Percentiles rank a stretch among this genome's conserved stretches.
Evolutionary conservation across 108 stramenopile genomes (phyloP).

Genomic region (Nannochloropsis salina): DNA sequence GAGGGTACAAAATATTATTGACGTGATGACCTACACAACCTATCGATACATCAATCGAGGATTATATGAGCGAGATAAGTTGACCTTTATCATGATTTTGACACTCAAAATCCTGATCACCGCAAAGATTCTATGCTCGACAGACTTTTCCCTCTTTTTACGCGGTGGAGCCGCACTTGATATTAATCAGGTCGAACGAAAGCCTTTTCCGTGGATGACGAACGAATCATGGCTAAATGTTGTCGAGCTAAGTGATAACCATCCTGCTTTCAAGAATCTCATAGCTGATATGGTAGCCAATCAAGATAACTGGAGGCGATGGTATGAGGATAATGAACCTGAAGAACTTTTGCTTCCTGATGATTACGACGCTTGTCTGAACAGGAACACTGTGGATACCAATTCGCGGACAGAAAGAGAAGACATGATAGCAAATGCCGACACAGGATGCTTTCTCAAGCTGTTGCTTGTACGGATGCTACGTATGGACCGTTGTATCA

Average conservation of each 20-base stretch:
- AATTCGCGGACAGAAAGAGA: not conserved
- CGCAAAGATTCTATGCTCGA: constrained; percentile 60
- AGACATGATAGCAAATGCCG: not conserved
- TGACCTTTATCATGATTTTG: constrained; percentile 74
- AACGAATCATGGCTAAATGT: constrained; percentile 79
- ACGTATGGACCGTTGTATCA: constrained; percentile 77
- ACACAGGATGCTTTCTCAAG: constrained; percentile 71
- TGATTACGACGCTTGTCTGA: not conserved
- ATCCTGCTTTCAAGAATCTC: constrained; percentile 69
- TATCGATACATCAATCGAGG: constrained; percentile 86
- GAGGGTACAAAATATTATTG: constrained; percentile 78
- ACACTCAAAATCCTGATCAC: constrained; percentile 80
- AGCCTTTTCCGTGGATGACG: constrained; percentile 76
- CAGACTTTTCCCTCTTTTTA: constrained; percentile 69
- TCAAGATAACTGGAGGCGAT: constrained; percentile 69
- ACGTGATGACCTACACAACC: constrained; percentile 79
- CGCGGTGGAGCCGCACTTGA: constrained; percentile 80
- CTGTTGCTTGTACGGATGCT: constrained; percentile 73
- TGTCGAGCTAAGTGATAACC: constrained; percentile 62
- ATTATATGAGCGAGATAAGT: constrained; percentile 79
- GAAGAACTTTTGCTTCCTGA: constrained; percentile 68
- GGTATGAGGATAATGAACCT: constrained; percentile 82
- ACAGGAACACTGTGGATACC: not conserved
- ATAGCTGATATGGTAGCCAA: constrained; percentile 69
- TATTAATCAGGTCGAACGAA: constrained; percentile 64